Evolutionary conservation across 2,329 filamentous ascomycete species (phyloP), one percentile per base, ranked within the genome.

Genomic region (Penicillium glabrum): DNA sequence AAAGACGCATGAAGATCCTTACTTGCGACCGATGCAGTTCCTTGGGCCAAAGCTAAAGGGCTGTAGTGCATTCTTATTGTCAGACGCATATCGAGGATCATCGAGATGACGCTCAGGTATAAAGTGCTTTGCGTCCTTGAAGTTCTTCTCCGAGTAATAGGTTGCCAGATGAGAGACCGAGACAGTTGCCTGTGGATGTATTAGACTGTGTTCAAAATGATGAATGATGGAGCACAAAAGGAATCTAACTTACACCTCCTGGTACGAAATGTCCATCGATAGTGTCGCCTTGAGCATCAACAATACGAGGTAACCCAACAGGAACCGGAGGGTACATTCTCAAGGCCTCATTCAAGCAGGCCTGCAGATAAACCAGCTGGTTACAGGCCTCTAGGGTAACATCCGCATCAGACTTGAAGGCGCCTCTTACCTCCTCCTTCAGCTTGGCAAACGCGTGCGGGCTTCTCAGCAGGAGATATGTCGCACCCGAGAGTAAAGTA

Each of bases 301-400:
- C 16, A 35, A 52, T 5, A 48, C 53, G 26, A 46, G 53, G 26
- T 14, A 51, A 33, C 39, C 46, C 33, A 52, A 37, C 19, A 35
- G 58, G 19, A n/a, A 41, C 43, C 0, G 77, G 71, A 1, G 79
- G 77, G 1, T 72, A 72, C 51, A 80, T 63, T 35, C 79, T 72
- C 57, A 81, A 65, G 1, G 73, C 64, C 60, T 82, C 79, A 50
- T 80, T 74, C 33, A 82, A 70, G 56, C 70, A 72, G 6, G 78
- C 79, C 13, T 75, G 70, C 1, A 81, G 68, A 60, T 78, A 81
- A 0, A 69, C 67, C 23, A 59, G 46, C 2, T 67, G 48, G 26
- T 76, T 76, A 6, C 71, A 64, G 1, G 62, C 54, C 16, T 55
- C 50, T 6, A 65, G 60, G 7, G 48, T 54, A 60, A 79, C 78